A percentile compares a stretch with the other conserved stretches of the same genome.
Conservation (phyloP, 2,329 filamentous ascomycete genomes). For the Hypoxylon rubiginosum region DNA sequence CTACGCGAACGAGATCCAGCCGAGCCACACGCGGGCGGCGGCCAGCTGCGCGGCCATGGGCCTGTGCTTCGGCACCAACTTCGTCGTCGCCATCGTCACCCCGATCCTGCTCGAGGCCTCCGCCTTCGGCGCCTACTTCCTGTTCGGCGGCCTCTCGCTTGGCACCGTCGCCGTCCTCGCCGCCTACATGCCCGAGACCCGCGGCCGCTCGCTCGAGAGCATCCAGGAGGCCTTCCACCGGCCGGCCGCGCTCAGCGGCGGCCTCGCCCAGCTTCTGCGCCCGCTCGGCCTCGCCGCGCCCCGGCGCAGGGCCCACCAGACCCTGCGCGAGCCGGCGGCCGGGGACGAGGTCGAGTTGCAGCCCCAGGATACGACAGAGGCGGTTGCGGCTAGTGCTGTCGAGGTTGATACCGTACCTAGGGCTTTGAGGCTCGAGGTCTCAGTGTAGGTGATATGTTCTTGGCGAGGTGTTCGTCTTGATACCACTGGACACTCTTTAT, state of each 20-base stretch:
- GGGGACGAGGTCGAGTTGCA: slow-evolving; percentile 38
- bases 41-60: slow-evolving; percentile 65
- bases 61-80: slow-evolving; percentile 48
- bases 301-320: slow-evolving; percentile 19
- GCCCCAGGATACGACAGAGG: slow-evolving; percentile 17
- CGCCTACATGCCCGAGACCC: slow-evolving; percentile 65
- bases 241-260: slow-evolving; percentile 34
- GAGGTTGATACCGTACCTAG: slow-evolving; percentile 35
- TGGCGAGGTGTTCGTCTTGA: not conserved
- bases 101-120: slow-evolving; percentile 58
- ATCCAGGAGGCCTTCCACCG: slow-evolving; percentile 62
- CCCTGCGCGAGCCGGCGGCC: slow-evolving; percentile 12
- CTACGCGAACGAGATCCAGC: slow-evolving; percentile 71
- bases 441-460: slow-evolving; percentile 12
- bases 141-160: slow-evolving; percentile 59
- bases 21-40: slow-evolving; percentile 65
- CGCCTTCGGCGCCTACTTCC: slow-evolving; percentile 60
- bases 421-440: slow-evolving; percentile 38
- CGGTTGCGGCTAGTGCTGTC: slow-evolving; percentile 27
- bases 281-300: slow-evolving; percentile 10
- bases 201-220: slow-evolving; percentile 61
- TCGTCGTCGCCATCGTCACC: slow-evolving; percentile 59
- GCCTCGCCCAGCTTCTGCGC: slow-evolving; percentile 23
- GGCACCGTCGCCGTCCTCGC: slow-evolving; percentile 56
- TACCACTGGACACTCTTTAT: not conserved